Percentiles rank a stretch among this genome's conserved stretches.
These are phyloP conservation scores for Gastroboletus turbinatus DNA, from an alignment of 1,284 basidiomycete species.

Conservation along the genomic window DNA sequence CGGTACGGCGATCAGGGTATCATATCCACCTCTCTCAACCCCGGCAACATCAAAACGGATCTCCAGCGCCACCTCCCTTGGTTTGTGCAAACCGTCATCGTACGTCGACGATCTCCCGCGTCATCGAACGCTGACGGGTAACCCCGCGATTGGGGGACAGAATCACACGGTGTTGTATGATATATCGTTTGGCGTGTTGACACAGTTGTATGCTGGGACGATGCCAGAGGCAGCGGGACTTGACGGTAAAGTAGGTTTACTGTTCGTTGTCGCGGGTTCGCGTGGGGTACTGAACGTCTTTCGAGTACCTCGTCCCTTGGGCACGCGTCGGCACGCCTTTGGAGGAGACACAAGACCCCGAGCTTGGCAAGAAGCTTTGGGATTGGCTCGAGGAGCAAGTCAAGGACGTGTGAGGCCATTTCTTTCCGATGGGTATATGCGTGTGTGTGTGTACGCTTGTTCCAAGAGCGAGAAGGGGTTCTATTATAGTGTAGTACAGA, in stretches of 20 bases:
- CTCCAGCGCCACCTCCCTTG: constrained; percentile 23
- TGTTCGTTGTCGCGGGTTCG: background rate
- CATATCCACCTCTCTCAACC: constrained; percentile 26
- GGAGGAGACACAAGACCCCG: constrained; percentile 28
- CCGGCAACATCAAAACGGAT: constrained; percentile 30
- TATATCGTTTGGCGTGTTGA: constrained; percentile 34
- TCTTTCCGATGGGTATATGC: background rate
- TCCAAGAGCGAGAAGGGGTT: background rate
- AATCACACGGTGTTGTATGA: constrained; percentile 21
- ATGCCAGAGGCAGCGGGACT: constrained; percentile 29
- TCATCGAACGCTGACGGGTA: background rate
- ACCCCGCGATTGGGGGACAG: constrained; percentile 1
- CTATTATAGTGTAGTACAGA: constrained; percentile 17
- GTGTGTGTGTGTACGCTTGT: background rate
- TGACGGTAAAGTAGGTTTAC: constrained; percentile 32
- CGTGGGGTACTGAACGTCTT: background rate
- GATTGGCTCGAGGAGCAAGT: constrained; percentile 39
- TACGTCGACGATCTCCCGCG: constrained; percentile 1
- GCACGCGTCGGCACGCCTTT: constrained; percentile 29
- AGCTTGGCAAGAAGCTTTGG: constrained; percentile 37
- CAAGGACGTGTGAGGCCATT: constrained; percentile 13
- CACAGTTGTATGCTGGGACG: constrained; percentile 40
- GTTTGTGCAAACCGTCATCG: constrained; percentile 8
- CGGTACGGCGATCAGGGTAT: constrained; percentile 26
- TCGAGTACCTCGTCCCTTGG: constrained; percentile 40